Conservation (phyloP, 306 rosid genomes). For the Gynostemma pentaphyllum region DNA sequence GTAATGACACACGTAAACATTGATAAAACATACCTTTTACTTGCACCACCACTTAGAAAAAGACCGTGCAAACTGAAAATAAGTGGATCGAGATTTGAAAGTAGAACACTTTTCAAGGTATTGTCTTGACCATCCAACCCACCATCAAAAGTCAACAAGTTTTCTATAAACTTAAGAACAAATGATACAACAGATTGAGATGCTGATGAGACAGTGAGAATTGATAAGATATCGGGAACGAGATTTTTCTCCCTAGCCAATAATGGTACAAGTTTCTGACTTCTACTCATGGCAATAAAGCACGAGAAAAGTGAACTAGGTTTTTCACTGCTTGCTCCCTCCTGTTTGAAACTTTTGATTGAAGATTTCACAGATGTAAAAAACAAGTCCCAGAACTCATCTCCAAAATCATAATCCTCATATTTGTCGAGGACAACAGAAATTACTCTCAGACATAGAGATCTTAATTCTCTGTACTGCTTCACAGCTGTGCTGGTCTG, state of each 20-base stretch:
- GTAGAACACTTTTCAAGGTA: conserved; percentile 34
- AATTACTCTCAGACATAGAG: conserved; percentile 66
- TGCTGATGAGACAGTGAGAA: conserved; percentile 46
- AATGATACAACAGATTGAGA: conserved; percentile 57
- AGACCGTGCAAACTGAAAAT: conserved; percentile 48
- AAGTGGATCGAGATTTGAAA: conserved; percentile 50
- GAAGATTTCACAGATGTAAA: conserved; percentile 55
- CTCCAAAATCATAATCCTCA: conserved; percentile 57
- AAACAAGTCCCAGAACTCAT: conserved; percentile 70
- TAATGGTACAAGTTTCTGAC: conserved; percentile 45
- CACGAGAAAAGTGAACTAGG: conserved; percentile 90
- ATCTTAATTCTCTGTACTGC: conserved; percentile 86
- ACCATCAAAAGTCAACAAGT: conserved; percentile 55
- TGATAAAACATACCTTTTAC: conserved; percentile 48
- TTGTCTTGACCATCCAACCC: conserved; percentile 44
- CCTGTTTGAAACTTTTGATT: conserved; percentile 63
- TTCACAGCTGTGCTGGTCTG: conserved; percentile 39
- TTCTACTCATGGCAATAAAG: conserved; percentile 79
- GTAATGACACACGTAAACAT: background rate
- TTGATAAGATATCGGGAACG: conserved; percentile 71
- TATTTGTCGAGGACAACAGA: conserved; percentile 54
- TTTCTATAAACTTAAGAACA: conserved; percentile 71
- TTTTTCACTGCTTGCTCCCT: conserved; percentile 79
- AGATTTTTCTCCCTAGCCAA: conserved; percentile 52
- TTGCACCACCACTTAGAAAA: conserved; percentile 49